These are phyloP conservation scores for Paraleonurus japonicus DNA, from an alignment of 257 asterid species.

Conservation along the genomic window DNA sequence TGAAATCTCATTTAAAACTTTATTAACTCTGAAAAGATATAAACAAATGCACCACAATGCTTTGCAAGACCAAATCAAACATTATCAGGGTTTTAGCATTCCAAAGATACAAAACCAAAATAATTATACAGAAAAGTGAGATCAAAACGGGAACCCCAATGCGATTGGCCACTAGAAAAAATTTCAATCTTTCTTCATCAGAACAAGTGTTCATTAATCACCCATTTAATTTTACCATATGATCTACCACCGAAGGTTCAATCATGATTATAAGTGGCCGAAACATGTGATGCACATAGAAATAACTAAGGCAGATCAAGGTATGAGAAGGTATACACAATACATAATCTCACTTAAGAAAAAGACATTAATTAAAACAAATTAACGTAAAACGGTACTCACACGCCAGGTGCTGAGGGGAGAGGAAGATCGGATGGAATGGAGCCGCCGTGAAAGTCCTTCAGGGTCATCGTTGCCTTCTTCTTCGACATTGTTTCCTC, in stretches of 20 bases:
- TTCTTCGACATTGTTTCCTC: constrained; percentile 68
- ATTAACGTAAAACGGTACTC: constrained; percentile 32
- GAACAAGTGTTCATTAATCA: background rate
- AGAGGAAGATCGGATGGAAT: constrained; percentile 94
- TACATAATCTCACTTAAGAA: background rate
- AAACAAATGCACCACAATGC: background rate
- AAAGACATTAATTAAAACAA: background rate
- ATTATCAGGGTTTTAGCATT: constrained; percentile 23
- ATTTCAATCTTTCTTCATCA: background rate
- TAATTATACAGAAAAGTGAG: constrained; percentile 7
- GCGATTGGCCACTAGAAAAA: background rate
- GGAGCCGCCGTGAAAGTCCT: constrained; percentile 94
- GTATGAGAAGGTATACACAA: background rate
- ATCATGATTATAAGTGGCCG: constrained; percentile 4
- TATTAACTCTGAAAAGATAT: background rate
- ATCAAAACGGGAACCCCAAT: constrained; percentile 22
- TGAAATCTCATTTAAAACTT: background rate
- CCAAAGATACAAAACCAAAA: constrained; percentile 4
- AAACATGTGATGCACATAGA: background rate
- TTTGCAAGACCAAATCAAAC: constrained; percentile 8
- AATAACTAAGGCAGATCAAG: constrained; percentile 3
- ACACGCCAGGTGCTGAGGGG: constrained; percentile 98
- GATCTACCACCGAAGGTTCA: constrained; percentile 10
- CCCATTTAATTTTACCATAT: background rate
- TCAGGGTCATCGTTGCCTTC: constrained; percentile 94